Conservation (phyloP, 139 green algal species). For the Chlamydomonas schloesseri region DNA sequence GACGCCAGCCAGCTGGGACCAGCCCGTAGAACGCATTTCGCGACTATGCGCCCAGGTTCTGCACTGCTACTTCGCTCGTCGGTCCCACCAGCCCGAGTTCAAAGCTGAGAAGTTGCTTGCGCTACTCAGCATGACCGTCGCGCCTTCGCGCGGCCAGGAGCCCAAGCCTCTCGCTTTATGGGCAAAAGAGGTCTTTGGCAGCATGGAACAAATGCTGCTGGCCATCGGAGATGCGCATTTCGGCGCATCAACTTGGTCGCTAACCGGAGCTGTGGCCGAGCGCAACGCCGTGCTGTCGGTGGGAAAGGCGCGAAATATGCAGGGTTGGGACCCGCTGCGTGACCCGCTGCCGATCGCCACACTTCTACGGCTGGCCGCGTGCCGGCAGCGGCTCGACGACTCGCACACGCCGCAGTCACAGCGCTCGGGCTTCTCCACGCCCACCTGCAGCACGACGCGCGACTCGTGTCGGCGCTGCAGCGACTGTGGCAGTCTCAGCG, state of each 20-base stretch:
- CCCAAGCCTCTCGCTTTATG: conserved; percentile 4
- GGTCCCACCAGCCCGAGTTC: not conserved
- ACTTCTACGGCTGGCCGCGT: conserved; percentile 11
- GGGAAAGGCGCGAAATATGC: conserved; percentile 10
- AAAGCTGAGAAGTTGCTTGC: conserved; percentile 25
- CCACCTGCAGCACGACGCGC: not conserved
- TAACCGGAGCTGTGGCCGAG: not conserved
- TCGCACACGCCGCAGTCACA: not conserved
- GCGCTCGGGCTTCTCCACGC: conserved; percentile 18
- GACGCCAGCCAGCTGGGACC: not conserved
- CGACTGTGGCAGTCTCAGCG: conserved; percentile 40
- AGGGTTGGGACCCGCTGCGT: conserved; percentile 30
- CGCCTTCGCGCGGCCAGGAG: conserved; percentile 8
- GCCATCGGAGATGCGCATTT: conserved; percentile 23
- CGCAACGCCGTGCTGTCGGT: not conserved
- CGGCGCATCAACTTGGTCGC: not conserved
- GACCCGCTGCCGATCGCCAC: conserved; percentile 29
- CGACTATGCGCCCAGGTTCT: conserved; percentile 25
- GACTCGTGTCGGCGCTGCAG: conserved; percentile 12
- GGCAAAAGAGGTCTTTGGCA: conserved; percentile 1
- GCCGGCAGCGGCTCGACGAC: conserved; percentile 17
- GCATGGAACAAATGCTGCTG: conserved; percentile 27
- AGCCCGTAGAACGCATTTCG: not conserved
- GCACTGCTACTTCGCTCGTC: conserved; percentile 15
- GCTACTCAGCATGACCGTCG: conserved; percentile 1